Evolutionary conservation across 2,329 filamentous ascomycete genomes (phyloP), one percentile per base, ranked within the genome.

Genomic region (Spiromastix sp.): DNA sequence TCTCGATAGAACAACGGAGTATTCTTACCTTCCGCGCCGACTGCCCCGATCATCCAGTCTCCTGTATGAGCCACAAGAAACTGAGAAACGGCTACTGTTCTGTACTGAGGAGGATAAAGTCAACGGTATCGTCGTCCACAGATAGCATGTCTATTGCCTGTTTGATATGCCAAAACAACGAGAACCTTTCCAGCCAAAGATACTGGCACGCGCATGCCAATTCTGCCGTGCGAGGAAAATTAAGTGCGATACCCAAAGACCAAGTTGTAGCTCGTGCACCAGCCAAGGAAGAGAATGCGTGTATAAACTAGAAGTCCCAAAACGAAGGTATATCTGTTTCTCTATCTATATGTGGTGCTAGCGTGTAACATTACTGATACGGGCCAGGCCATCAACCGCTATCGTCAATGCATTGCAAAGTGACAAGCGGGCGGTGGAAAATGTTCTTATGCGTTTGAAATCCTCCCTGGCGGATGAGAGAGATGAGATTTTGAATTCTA

Each of bases 151-250:
- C n/a, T n/a, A n/a, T n/a, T n/a, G n/a, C 9, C 4, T 17, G 13
- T 12, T 3, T 4, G 13, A 9, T 11, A 43, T 43, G 41, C 34
- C 38, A 28, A 43, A 39, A 26, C 31, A 30, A 11, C 41, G 36
- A 6, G 40, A 44, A 18, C 17, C 38, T 7, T 20, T 24, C 26
- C 40, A 40, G 34, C 42, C 40, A 15, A 44, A 44, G 33, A 42
- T 42, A 18, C 28, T 53, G 52, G 26, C 41, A 5, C 42, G 46
- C 40, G 49, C 53, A 7, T 60, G 56, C 39, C 54, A 59, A 37
- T 49, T 59, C 27, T 60, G 56, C 42, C 56, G 57, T 31, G 40
- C 41, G 13, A 42, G 51, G 25, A 59, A 51, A 37, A 57, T 58
- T 26, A 56, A 54, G 42, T 59, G 56, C 46, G 53, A 59, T 39